These are phyloP conservation scores for Nemania serpens DNA, from an alignment of 2,329 filamentous ascomycete genomes.

Conservation along the genomic window DNA sequence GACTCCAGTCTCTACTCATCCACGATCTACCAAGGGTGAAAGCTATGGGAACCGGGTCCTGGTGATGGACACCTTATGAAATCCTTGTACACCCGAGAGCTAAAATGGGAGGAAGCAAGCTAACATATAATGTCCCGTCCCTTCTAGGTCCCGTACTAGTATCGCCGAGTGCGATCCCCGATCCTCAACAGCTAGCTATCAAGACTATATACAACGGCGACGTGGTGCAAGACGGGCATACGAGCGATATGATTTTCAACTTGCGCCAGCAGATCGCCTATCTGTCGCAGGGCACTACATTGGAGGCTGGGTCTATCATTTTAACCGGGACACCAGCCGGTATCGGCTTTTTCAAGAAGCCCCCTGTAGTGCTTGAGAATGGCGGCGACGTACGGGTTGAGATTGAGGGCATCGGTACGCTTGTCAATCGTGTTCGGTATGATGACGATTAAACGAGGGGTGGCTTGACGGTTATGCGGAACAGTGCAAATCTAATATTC, in stretches of 20 bases:
- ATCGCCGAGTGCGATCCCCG: slow-evolving; percentile 47
- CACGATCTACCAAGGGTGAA: too few species aligned
- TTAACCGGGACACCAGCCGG: slow-evolving; percentile 28
- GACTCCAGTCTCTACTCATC: not conserved
- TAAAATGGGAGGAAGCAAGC: not conserved
- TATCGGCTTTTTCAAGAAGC: slow-evolving; percentile 27
- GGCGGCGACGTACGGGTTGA: slow-evolving; percentile 23
- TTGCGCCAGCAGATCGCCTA: slow-evolving; percentile 25
- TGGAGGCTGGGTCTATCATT: slow-evolving; percentile 28
- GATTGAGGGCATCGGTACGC: slow-evolving; percentile 26
- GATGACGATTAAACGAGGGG: slow-evolving; percentile 13
- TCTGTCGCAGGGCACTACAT: slow-evolving; percentile 27
- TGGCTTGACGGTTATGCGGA: too few species aligned
- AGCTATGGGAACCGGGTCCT: not conserved
- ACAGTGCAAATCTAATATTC: too few species aligned
- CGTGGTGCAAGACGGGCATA: slow-evolving; percentile 51
- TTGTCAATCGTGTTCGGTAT: slow-evolving; percentile 25
- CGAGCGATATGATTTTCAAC: slow-evolving; percentile 30
- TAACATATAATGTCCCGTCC: not conserved
- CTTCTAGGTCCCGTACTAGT: slow-evolving; percentile 53
- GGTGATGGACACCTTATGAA: not conserved
- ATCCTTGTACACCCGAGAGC: not conserved
- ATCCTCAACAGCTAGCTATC: slow-evolving; percentile 48
- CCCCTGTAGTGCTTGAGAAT: slow-evolving; percentile 24
- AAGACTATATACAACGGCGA: slow-evolving; percentile 55